Evolutionary conservation across 371 early-diverging fungal species (phyloP), one percentile per base, ranked within the genome.

Genomic region (Mucor racemosus): DNA sequence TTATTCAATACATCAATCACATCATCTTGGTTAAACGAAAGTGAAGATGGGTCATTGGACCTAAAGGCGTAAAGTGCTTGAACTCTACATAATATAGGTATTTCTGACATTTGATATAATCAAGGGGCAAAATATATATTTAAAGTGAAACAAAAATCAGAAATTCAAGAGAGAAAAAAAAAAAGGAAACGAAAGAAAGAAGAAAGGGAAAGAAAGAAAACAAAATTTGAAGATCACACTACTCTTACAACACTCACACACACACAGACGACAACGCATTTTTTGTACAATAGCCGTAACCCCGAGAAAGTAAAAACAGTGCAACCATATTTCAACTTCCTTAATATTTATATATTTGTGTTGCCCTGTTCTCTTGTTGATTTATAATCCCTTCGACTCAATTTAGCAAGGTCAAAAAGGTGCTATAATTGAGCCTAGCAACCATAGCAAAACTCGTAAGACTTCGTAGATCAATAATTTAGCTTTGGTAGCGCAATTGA

Each of bases 11-110:
- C 95, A 72, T 91, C 86, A 72, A 95, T 89, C 41, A 88, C 73
- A 67, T 94, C 95, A 68, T 90, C 91, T 68, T 87, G 80, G 11
- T 81, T 69, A 62, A 95, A 94, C 11, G 86, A 76, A 59, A 95
- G 85, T 31, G 88, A 84, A 42, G 90, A 79, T 60, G 82, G 76
- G 58, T 85, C 94, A 31, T 87, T 80, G 59, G 91, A 72, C 39
- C 65, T 76, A 72, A 93, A 94, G 73, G 92, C 85, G 68, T 94
- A 90, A 38, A 95, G 77, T 41, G 94, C 95, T 68, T 69, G 66
- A 7, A 77, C 77, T 65, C 64, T 62, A 65, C 77, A 77, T 46
- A 74, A 26, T 60, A 73, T 59, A 40, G 36, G 46, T 19, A 68
- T 33, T 19, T 59, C 56, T 62, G 73, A 34, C 73, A 72, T 72